A percentile compares a stretch with the other conserved stretches of the same genome.
Evolutionary conservation across 1,139 yeast genomes (phyloP).

Genomic region (Suhomyces chickasaworum): DNA sequence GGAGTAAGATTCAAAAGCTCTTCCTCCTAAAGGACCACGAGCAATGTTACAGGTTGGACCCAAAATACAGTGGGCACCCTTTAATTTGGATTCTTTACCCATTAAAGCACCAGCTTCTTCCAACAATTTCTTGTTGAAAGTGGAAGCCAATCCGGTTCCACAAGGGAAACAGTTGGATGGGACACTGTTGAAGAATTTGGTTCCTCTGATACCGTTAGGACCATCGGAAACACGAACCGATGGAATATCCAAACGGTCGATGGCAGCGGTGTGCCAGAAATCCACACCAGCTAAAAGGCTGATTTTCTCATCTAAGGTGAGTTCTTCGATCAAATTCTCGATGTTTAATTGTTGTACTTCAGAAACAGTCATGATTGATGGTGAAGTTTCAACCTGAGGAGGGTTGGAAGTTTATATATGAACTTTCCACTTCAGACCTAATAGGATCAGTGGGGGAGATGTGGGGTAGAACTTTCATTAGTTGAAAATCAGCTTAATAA

Average conservation of each 20-base stretch:
- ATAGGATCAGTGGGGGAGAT: slow-evolving; percentile 2
- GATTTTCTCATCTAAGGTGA: slow-evolving; percentile 52
- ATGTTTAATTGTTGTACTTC: slow-evolving; percentile 34
- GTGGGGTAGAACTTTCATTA: slow-evolving; percentile 2
- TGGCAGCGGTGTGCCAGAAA: slow-evolving; percentile 57
- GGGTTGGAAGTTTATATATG: not conserved
- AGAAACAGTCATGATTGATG: slow-evolving; percentile 7
- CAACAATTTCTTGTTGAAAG: slow-evolving; percentile 32
- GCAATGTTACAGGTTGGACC: slow-evolving; percentile 40
- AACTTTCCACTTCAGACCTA: not conserved
- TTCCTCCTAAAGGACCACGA: slow-evolving; percentile 39
- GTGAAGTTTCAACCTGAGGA: not conserved
- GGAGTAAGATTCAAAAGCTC: slow-evolving; percentile 38
- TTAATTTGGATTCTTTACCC: slow-evolving; percentile 38
- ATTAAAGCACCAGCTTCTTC: slow-evolving; percentile 33
- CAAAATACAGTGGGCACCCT: slow-evolving; percentile 36
- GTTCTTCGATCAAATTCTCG: slow-evolving; percentile 43
- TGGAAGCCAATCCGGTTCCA: slow-evolving; percentile 49
- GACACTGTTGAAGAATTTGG: slow-evolving; percentile 33
- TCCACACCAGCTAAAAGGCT: slow-evolving; percentile 52
- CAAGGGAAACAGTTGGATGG: slow-evolving; percentile 43
- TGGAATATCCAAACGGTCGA: slow-evolving; percentile 47
- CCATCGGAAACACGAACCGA: slow-evolving; percentile 38
- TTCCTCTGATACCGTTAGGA: slow-evolving; percentile 41
- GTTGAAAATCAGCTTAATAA: no score